phyloP scores from a whole-genome alignment of 352 stramenopile genomes.

The Phytopythium kandeliae region DNA sequence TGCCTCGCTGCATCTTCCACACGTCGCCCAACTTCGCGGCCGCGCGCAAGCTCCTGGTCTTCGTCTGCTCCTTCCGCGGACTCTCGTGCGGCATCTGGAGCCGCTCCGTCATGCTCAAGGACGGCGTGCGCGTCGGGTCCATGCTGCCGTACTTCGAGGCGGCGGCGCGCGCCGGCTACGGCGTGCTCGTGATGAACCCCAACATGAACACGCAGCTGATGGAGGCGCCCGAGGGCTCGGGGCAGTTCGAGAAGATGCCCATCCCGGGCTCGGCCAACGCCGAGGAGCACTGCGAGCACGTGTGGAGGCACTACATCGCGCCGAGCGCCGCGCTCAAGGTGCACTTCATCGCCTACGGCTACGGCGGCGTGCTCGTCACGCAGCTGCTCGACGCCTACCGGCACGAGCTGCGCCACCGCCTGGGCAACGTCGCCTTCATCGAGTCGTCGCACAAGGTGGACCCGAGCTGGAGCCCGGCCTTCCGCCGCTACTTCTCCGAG shows the following conservation, averaged over 20 bases:
- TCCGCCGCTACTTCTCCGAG: conserved; percentile 79
- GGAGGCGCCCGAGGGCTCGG: conserved; percentile 36
- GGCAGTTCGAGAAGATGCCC: conserved; percentile 58
- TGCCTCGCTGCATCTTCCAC: conserved; percentile 79
- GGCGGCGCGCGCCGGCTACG: conserved; percentile 67
- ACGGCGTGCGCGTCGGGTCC: conserved; percentile 84
- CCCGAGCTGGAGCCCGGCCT: conserved; percentile 55
- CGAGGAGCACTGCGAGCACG: conserved; percentile 85
- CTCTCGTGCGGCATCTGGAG: conserved; percentile 88
- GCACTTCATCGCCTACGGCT: conserved; percentile 87
- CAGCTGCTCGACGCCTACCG: conserved; percentile 80
- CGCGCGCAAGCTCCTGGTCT: conserved; percentile 75
- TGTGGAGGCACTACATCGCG: conserved; percentile 88
- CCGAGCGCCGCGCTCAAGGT: conserved; percentile 75
- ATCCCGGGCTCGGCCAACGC: conserved; percentile 80
- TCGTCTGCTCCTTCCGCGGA: conserved; percentile 72
- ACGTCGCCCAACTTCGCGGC: conserved; percentile 72
- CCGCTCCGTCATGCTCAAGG: conserved; percentile 71
- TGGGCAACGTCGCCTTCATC: conserved; percentile 85
- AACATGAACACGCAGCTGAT: conserved; percentile 89
- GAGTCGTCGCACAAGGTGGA: conserved; percentile 84
- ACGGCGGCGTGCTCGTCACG: conserved; percentile 69
- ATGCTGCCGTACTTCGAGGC: conserved; percentile 88
- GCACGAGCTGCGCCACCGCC: conserved; percentile 69
- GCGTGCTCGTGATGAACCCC: conserved; percentile 85